Evolutionary conservation across 2,329 filamentous ascomycete genomes (phyloP).

Genomic region (Capronia americana): DNA sequence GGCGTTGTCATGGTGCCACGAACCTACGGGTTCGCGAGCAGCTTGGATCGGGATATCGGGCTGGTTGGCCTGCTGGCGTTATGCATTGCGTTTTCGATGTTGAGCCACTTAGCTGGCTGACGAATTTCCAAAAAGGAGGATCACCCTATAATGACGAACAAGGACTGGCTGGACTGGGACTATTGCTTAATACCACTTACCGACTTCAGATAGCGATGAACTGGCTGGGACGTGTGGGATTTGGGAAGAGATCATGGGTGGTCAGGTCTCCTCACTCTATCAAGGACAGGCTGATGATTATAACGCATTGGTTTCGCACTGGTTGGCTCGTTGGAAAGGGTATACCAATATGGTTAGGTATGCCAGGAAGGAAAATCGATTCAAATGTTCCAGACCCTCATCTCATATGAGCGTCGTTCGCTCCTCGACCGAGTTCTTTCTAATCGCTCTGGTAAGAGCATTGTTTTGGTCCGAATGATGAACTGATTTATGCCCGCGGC

Average conservation of each 20-base stretch:
- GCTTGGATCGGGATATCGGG: not conserved
- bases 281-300: constrained; percentile 20
- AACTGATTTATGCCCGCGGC: not conserved
- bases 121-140: constrained; percentile 26
- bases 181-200: constrained; percentile 28
- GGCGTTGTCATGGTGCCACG: constrained; percentile 27
- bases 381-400: constrained; percentile 1
- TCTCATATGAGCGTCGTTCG: not conserved
- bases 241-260: constrained; percentile 12
- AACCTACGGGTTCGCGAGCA: constrained; percentile 1
- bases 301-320: constrained; percentile 8
- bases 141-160: constrained; percentile 29
- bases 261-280: constrained; percentile 3
- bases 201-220: constrained; percentile 21
- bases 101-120: constrained; percentile 13
- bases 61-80: constrained; percentile 6
- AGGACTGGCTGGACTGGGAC: constrained; percentile 38
- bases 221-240: constrained; percentile 10
- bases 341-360: not conserved
- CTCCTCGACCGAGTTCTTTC: not conserved
- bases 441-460: not conserved
- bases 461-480: not conserved
- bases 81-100: not conserved
- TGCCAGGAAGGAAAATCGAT: not conserved
- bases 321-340: not conserved